Base-by-base conservation (phyloP, 2,329 filamentous ascomycete species). In the Penicillium sp. region DNA sequence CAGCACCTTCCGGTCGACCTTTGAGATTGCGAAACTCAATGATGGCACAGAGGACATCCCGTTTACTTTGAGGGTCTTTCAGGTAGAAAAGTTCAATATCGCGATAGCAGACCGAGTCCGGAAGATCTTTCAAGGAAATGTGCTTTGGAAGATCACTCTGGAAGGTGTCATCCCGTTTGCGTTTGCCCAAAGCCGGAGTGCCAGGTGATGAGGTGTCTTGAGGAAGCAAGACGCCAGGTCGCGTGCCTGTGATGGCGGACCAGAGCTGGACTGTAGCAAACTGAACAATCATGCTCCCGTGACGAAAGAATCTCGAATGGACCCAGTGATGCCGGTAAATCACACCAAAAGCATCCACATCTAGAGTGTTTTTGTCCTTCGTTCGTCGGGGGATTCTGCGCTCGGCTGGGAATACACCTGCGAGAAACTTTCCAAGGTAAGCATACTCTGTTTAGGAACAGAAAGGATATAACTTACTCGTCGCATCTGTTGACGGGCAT, bases 11-110 rank as follows among this genome's bases (percentile, higher is more conserved):
- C 27, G 46, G 61, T 18, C 52, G 56, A 57, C 60, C 66, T 62
- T 66, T 68, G 0, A 67, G 53, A 35, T 67, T 68, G 4, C 52
- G 41, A 61, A 69, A 68, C 61, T 67, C 51, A 4, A 69, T 67
- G 13, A 67, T 54, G 0, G 61, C 48, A 61, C 39, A 69, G 16
- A 68, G 60, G n/a, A 67, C 47, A 47, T 69, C 40, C 47, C 58
- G 39, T 45, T 62, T 64, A n/a, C n/a, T 62, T 16, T 66, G 13
- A 35, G 32, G 56, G 49, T 43, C 57, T 39, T 43, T 52, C 1
- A 67, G 47, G 32, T 60, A 62, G 43, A 69, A 69, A 30, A 66
- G 62, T 43, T 68, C 39, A 36, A 68, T 68, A 51, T 66, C 51
- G 2, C 38, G 44, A 50, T 67, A 67, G 57, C 44, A 68, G 48